Conservation (phyloP, 805 yeast species). For the Candida railenensis region DNA sequence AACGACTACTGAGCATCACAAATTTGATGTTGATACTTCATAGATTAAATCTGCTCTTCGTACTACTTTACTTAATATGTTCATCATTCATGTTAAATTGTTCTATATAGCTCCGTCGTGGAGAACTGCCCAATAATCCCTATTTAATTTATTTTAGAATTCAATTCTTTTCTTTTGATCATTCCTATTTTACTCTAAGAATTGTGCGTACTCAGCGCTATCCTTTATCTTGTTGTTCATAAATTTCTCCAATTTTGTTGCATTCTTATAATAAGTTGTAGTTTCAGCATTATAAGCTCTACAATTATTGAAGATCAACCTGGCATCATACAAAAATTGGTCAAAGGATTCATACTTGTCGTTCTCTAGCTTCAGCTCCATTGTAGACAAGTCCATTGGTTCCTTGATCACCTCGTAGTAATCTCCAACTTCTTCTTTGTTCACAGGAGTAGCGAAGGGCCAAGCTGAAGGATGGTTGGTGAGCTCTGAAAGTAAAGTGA, state of each 20-base stretch:
- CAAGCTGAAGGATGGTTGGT: conserved; percentile 96
- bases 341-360: conserved; percentile 90
- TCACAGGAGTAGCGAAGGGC: conserved; percentile 96
- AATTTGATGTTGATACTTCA: too few species aligned
- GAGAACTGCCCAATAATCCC: background rate
- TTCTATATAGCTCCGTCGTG: background rate
- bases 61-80: too few species aligned
- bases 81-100: background rate
- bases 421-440: conserved; percentile 91
- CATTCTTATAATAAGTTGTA: conserved; percentile 94
- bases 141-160: background rate
- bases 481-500: conserved; percentile 79
- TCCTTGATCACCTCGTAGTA: conserved; percentile 95
- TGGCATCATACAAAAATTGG: conserved; percentile 85
- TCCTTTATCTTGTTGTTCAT: conserved; percentile 80
- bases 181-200: conserved; percentile 59
- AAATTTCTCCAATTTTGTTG: conserved; percentile 89
- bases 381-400: conserved; percentile 96
- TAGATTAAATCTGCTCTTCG: too few species aligned
- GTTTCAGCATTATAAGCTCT: conserved; percentile 89
- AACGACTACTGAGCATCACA: too few species aligned
- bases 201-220: conserved; percentile 86
- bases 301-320: conserved; percentile 86
- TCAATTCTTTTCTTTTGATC: background rate
- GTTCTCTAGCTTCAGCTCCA: conserved; percentile 90